Base-by-base conservation (phyloP, 2,329 filamentous ascomycete species). In the Clarireedia paspali region DNA sequence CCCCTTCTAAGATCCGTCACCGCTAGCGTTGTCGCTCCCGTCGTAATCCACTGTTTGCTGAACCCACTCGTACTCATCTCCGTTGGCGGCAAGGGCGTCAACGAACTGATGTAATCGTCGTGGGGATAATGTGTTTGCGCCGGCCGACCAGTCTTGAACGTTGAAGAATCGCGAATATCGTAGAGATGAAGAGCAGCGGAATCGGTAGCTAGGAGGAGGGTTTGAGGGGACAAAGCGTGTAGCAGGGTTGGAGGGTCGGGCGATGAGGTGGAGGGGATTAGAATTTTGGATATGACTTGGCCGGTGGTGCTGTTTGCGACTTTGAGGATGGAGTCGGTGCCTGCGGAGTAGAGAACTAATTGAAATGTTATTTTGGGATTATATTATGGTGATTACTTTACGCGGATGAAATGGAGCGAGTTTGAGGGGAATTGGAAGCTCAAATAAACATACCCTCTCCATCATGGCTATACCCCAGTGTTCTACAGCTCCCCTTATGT, bases 41-140 rank as follows among this genome's bases (percentile, higher is more conserved):
- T 96, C 39, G 88, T 94, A 52, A 96, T 81, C 88, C 91, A 99
- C 73, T 97, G 92, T 73, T 96, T 96, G 65, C 89, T 84, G 70
- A 89, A 92, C 5, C 91, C 91, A 17, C 87, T 92, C 0, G 90
- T 96, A 70, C 88, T 94, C 55, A 87, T 83, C 30, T 85, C 80
- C 2, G 87, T 86, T 0, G 91, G 81, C 0, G 91, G 91, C 0
- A 99, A 80, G 1, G 91, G 85, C 0, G 89, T 88, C 46, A 99
- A 78, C 50, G 89, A 91, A 34, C 91, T 94, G 54, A 99, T 83
- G 71, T 96, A 96, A 74, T 97, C 92, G 64, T 88, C 84, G 72
- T 99, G 94, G 0, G 92, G 92, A 60, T 84, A 84, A 68, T 92
- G 86, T 9, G 89, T 91, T 67, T 91, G 88, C 23, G 85, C 80